phyloP scores from a whole-genome alignment of 2,329 filamentous ascomycete species.

The Leptographium flavum region DNA sequence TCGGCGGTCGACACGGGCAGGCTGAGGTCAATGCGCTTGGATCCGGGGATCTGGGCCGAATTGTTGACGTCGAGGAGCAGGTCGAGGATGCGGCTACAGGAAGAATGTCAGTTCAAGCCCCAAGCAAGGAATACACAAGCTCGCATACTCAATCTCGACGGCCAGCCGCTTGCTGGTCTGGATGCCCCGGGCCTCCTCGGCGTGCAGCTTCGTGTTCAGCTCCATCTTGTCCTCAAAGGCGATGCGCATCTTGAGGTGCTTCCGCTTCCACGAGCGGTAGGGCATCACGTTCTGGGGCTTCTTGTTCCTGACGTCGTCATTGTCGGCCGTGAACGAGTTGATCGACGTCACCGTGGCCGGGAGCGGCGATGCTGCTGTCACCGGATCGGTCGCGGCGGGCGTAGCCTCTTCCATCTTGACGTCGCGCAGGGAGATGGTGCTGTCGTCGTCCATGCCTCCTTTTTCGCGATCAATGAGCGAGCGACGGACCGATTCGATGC shows the following conservation, averaged over 20 bases:
- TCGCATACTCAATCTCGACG: conserved; percentile 77
- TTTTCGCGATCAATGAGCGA: too few species aligned
- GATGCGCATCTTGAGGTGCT: conserved; percentile 84
- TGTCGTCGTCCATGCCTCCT: conserved; percentile 17
- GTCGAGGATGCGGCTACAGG: conserved; percentile 68
- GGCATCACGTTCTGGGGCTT: conserved; percentile 24
- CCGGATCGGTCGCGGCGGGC: background rate
- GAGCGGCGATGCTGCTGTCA: background rate
- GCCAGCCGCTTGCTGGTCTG: conserved; percentile 71
- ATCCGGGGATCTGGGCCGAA: conserved; percentile 59
- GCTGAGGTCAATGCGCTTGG: conserved; percentile 60
- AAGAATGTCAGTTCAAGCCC: conserved; percentile 6
- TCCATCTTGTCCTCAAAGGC: conserved; percentile 65
- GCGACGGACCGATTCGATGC: background rate
- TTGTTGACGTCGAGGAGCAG: conserved; percentile 83
- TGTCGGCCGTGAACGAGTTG: conserved; percentile 14
- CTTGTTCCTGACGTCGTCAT: conserved; percentile 18
- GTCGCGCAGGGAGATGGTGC: conserved; percentile 15
- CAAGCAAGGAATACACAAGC: background rate
- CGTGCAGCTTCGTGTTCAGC: conserved; percentile 69
- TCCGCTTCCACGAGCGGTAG: conserved; percentile 71
- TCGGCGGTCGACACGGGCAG: conserved; percentile 27
- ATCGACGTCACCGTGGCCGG: background rate
- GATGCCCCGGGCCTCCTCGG: conserved; percentile 65
- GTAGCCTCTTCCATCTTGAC: conserved; percentile 28